These are phyloP conservation scores for Sclerotinia spermophila DNA, from an alignment of 2,329 filamentous ascomycete genomes.

Conservation along the genomic window DNA sequence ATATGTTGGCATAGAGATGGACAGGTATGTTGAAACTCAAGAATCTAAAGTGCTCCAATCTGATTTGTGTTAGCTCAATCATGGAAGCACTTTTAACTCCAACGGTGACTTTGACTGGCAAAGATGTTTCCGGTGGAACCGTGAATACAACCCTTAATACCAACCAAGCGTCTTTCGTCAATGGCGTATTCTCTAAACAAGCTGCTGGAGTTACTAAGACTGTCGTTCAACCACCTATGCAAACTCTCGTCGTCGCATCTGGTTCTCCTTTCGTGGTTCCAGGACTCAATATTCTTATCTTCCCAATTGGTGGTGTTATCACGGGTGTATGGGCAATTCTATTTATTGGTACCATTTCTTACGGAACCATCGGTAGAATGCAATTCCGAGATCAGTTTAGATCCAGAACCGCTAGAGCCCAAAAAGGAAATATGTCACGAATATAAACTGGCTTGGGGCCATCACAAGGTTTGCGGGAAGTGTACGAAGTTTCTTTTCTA, in stretches of 20 bases:
- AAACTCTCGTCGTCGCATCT: constrained; percentile 37
- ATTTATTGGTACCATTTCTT: constrained; percentile 54
- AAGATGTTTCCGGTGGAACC: constrained; percentile 46
- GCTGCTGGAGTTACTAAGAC: constrained; percentile 28
- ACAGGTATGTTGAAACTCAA: constrained; percentile 49
- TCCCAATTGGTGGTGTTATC: constrained; percentile 67
- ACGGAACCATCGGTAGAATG: constrained; percentile 64
- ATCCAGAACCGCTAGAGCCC: constrained; percentile 45
- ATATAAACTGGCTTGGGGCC: constrained; percentile 24
- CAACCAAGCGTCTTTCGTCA: constrained; percentile 68
- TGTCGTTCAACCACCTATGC: constrained; percentile 34
- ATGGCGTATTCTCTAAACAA: constrained; percentile 62
- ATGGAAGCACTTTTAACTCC: constrained; percentile 65
- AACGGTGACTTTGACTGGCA: constrained; percentile 62
- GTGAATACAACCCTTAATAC: constrained; percentile 63
- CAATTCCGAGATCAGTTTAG: constrained; percentile 62
- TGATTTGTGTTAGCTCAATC: constrained; percentile 27
- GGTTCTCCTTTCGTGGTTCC: constrained; percentile 61
- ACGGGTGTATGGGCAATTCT: constrained; percentile 59
- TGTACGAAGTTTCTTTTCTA: constrained; percentile 12
- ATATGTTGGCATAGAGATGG: constrained; percentile 52
- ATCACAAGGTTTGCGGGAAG: not conserved
- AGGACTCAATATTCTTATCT: constrained; percentile 63
- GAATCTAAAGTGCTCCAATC: constrained; percentile 40
- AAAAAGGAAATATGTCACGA: constrained; percentile 37